Percentiles rank a stretch among this genome's conserved stretches.
Conservation (phyloP, 2,329 filamentous ascomycete genomes). For the Penicillium sp. region DNA sequence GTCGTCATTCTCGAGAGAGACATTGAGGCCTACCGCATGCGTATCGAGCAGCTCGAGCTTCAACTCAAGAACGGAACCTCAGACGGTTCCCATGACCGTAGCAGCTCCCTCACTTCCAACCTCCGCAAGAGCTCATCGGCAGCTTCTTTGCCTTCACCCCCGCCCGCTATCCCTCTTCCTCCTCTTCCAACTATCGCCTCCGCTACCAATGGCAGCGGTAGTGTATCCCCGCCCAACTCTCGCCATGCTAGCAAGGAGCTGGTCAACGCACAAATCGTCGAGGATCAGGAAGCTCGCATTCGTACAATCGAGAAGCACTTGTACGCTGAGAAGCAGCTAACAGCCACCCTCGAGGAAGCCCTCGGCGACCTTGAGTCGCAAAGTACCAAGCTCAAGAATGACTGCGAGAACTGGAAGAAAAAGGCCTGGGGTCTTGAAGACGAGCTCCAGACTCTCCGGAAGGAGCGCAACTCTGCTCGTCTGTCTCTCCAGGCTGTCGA, state of each 20-base stretch:
- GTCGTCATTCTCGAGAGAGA: constrained; percentile 68
- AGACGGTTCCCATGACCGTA: constrained; percentile 55
- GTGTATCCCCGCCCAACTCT: constrained; percentile 62
- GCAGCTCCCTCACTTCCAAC: constrained; percentile 66
- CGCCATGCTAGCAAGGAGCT: constrained; percentile 83
- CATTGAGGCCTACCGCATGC: constrained; percentile 59
- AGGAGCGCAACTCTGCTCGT: constrained; percentile 62
- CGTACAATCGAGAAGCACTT: constrained; percentile 96
- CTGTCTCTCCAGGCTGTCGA: constrained; percentile 85
- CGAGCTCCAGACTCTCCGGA: constrained; percentile 58
- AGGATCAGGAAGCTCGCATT: constrained; percentile 94
- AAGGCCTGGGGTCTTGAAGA: constrained; percentile 77
- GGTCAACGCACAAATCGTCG: constrained; percentile 77
- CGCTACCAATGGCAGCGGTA: constrained; percentile 55
- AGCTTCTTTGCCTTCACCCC: constrained; percentile 84
- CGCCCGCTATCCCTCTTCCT: constrained; percentile 92
- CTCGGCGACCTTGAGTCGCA: constrained; percentile 91
- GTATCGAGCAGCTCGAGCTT: constrained; percentile 70
- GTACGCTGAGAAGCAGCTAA: constrained; percentile 93
- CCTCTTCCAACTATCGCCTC: constrained; percentile 72
- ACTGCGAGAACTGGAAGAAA: constrained; percentile 88
- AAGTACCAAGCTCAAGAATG: constrained; percentile 86
- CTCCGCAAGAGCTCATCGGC: constrained; percentile 85
- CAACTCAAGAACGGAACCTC: constrained; percentile 48
- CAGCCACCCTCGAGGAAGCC: constrained; percentile 91